Evolutionary conservation across 148 eudicot species (phyloP).

Genomic region (Silene latifolia): DNA sequence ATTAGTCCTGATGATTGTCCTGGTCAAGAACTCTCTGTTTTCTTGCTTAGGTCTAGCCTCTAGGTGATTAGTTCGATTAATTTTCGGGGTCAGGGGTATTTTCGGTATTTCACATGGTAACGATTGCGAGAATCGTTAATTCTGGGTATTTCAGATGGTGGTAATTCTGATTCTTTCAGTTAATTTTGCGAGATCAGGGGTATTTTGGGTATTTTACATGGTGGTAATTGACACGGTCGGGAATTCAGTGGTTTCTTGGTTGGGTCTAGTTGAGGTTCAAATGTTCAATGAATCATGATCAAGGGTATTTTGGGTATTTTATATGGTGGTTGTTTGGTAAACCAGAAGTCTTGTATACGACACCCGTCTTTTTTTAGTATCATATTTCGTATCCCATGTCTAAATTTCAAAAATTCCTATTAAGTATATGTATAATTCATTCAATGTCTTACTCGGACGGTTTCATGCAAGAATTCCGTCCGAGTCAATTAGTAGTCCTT

Average conservation of each 20-base stretch:
- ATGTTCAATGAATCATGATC: too few species aligned
- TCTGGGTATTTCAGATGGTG: neutral
- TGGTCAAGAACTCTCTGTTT: constrained; percentile 79
- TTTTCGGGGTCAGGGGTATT: neutral
- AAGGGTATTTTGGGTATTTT: neutral
- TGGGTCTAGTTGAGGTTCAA: too few species aligned
- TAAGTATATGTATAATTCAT: too few species aligned
- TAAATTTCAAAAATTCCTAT: constrained; percentile 27
- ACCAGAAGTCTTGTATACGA: neutral
- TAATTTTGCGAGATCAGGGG: too few species aligned
- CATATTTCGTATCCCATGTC: constrained; percentile 17
- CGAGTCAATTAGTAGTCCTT: too few species aligned
- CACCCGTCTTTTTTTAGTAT: neutral
- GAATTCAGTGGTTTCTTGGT: neutral
- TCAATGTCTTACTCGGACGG: neutral
- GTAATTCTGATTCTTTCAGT: too few species aligned
- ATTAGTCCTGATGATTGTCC: constrained; percentile 62
- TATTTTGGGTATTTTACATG: neutral
- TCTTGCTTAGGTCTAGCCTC: constrained; percentile 73
- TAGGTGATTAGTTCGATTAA: constrained; percentile 12
- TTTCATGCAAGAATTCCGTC: neutral
- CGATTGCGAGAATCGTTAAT: neutral
- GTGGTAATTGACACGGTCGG: neutral
- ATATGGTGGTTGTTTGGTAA: neutral
- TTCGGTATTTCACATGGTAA: neutral